phyloP scores from a whole-genome alignment of 495 filamentous ascomycete species.

The Aspergillus olivimuriae region DNA sequence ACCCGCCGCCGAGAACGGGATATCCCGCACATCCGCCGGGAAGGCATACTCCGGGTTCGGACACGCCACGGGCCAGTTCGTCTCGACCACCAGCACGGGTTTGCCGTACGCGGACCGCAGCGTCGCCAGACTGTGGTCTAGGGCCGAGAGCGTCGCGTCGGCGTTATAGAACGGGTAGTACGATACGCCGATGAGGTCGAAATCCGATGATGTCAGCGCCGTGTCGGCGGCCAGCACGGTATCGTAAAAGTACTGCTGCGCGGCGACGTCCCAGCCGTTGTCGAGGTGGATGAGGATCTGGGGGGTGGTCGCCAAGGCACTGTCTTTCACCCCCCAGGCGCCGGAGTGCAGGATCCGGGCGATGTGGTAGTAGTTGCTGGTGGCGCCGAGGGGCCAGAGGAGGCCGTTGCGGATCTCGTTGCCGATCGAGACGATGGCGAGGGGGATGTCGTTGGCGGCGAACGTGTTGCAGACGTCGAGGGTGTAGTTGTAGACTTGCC shows the following conservation, averaged over 20 bases:
- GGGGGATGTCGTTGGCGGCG: conserved; percentile 43
- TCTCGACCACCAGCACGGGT: conserved; percentile 57
- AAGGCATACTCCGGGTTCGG: conserved; percentile 48
- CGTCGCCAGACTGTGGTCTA: conserved; percentile 50
- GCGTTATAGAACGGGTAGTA: conserved; percentile 64
- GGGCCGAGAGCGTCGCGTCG: conserved; percentile 46
- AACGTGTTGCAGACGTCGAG: conserved; percentile 54
- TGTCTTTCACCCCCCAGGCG: conserved; percentile 56
- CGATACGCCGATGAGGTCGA: conserved; percentile 63
- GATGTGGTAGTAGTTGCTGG: conserved; percentile 49
- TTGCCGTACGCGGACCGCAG: conserved; percentile 55
- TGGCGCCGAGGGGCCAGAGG: conserved; percentile 55
- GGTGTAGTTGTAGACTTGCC: conserved; percentile 63
- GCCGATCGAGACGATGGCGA: conserved; percentile 60
- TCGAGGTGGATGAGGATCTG: conserved; percentile 66
- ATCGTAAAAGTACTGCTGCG: conserved; percentile 59
- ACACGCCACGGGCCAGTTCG: conserved; percentile 60
- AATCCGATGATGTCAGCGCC: conserved; percentile 48
- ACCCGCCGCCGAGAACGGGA: conserved; percentile 55
- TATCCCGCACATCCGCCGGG: conserved; percentile 47
- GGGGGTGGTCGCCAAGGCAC: conserved; percentile 45
- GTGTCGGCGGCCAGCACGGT: conserved; percentile 47
- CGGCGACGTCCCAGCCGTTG: conserved; percentile 61
- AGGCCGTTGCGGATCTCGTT: conserved; percentile 63
- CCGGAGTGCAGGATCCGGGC: conserved; percentile 56